phyloP scores from a whole-genome alignment of 2,329 filamentous ascomycete species.

The Teratosphaeria gauchensis region DNA sequence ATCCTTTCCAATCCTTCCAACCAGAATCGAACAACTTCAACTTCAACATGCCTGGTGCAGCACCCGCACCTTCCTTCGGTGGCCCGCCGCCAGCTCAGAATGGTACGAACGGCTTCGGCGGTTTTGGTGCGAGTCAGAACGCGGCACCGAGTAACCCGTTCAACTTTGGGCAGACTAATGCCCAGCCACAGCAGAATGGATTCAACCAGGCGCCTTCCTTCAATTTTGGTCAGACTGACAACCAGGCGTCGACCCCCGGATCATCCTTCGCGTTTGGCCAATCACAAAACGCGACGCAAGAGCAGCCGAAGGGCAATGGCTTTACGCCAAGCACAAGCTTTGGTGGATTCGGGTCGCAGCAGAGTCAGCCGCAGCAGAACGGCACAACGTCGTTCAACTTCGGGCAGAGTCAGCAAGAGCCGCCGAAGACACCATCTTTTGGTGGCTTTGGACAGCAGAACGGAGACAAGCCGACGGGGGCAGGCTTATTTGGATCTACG shows the following conservation, averaged over 20 bases:
- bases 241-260: slow-evolving; percentile 1
- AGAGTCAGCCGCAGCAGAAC: slow-evolving; percentile 3
- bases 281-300: slow-evolving; percentile 4
- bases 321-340: slow-evolving; percentile 4
- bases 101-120: slow-evolving; percentile 5
- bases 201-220: slow-evolving; percentile 5
- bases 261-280: slow-evolving; percentile 12
- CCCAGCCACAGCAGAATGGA: slow-evolving; percentile 6
- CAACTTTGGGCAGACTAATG: slow-evolving; percentile 3
- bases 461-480: background rate
- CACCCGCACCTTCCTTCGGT: slow-evolving; percentile 4
- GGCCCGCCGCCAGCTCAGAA: slow-evolving; percentile 3
- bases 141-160: background rate
- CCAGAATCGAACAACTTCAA: slow-evolving; percentile 5
- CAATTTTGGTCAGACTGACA: slow-evolving; percentile 1
- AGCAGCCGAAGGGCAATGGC: slow-evolving; percentile 6
- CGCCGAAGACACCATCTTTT: slow-evolving; percentile 1
- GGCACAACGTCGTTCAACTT: slow-evolving; percentile 10
- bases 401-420: slow-evolving; percentile 4
- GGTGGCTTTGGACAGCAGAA: slow-evolving; percentile 2
- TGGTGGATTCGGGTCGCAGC: slow-evolving; percentile 2
- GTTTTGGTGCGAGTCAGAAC: slow-evolving; percentile 1
- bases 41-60: slow-evolving; percentile 6
- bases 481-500: background rate
- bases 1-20: slow-evolving; percentile 8